These are phyloP conservation scores for Adansonia madagascariensis DNA, from an alignment of 441 rosid species.

Conservation along the genomic window DNA sequence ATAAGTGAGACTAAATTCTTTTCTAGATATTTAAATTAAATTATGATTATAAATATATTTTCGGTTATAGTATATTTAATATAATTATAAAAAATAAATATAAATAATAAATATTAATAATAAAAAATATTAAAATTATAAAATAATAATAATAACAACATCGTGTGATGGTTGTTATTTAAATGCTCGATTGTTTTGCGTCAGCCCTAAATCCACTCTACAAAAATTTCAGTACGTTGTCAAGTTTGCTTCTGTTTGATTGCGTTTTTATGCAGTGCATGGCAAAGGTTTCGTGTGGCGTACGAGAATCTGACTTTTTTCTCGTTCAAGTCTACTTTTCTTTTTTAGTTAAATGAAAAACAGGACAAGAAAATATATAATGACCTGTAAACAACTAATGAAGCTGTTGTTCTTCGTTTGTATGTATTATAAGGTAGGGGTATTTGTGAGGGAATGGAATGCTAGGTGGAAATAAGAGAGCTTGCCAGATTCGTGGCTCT, in stretches of 20 bases:
- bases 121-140: too few relatives aligned
- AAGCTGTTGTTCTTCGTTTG: slow-evolving; percentile 1
- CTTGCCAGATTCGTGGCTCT: slow-evolving; percentile 23
- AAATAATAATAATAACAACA: too few relatives aligned
- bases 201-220: slow-evolving; percentile 15
- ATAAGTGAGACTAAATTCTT: too few relatives aligned
- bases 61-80: too few relatives aligned
- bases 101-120: too few relatives aligned
- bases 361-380: slow-evolving; percentile 27
- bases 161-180: too few relatives aligned
- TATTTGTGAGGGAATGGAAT: slow-evolving; percentile 16
- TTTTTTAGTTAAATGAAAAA: slow-evolving; percentile 22
- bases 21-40: too few relatives aligned
- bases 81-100: too few relatives aligned
- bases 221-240: background rate
- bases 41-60: too few relatives aligned
- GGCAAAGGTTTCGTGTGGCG: slow-evolving; percentile 18
- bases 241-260: slow-evolving; percentile 10
- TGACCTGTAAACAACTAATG: background rate
- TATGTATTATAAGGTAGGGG: slow-evolving; percentile 11
- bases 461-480: slow-evolving; percentile 11
- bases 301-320: slow-evolving; percentile 1
- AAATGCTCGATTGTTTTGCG: too few relatives aligned
- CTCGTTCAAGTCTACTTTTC: background rate
- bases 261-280: slow-evolving; percentile 11